phyloP scores from a whole-genome alignment of 2,329 filamentous ascomycete species.

The Cyphellophora attinorum region DNA sequence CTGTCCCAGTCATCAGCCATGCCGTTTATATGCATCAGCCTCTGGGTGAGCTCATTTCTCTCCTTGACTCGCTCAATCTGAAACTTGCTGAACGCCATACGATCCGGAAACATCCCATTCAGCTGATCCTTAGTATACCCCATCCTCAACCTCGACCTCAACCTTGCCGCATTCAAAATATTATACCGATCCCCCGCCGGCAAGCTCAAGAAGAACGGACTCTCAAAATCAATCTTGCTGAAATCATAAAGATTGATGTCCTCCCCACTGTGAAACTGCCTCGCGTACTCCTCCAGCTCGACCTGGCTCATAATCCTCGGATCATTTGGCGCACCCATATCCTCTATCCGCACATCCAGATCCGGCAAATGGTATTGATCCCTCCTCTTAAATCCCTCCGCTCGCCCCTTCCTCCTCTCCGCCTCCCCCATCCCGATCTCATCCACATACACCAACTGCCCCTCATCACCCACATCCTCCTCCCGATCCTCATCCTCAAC shows the following conservation, averaged over 20 bases:
- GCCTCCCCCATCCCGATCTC: slow-evolving; percentile 71
- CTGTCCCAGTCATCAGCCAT: slow-evolving; percentile 60
- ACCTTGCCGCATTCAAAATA: slow-evolving; percentile 84
- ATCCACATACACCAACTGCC: slow-evolving; percentile 78
- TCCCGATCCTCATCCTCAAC: slow-evolving; percentile 59
- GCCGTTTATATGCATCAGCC: slow-evolving; percentile 87
- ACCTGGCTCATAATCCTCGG: slow-evolving; percentile 93
- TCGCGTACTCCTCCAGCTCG: slow-evolving; percentile 86
- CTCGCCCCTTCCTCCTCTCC: slow-evolving; percentile 61
- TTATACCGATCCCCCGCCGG: slow-evolving; percentile 90
- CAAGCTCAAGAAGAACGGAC: slow-evolving; percentile 86
- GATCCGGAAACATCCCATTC: slow-evolving; percentile 91
- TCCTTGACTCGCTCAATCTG: slow-evolving; percentile 92
- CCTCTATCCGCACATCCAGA: slow-evolving; percentile 63
- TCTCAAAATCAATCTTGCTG: slow-evolving; percentile 96
- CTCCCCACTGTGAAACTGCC: slow-evolving; percentile 84
- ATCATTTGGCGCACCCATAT: slow-evolving; percentile 84
- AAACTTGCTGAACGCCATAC: slow-evolving; percentile 94
- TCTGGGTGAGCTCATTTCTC: slow-evolving; percentile 86
- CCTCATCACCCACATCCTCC: slow-evolving; percentile 37
- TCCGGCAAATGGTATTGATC: slow-evolving; percentile 95
- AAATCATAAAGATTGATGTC: slow-evolving; percentile 89
- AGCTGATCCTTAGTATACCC: slow-evolving; percentile 93
- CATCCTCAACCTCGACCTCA: slow-evolving; percentile 86
- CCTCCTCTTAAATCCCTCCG: slow-evolving; percentile 67